Evolutionary conservation across 805 yeast species (phyloP), one percentile per base, ranked within the genome.

Genomic region (Starmerella bacillaris): DNA sequence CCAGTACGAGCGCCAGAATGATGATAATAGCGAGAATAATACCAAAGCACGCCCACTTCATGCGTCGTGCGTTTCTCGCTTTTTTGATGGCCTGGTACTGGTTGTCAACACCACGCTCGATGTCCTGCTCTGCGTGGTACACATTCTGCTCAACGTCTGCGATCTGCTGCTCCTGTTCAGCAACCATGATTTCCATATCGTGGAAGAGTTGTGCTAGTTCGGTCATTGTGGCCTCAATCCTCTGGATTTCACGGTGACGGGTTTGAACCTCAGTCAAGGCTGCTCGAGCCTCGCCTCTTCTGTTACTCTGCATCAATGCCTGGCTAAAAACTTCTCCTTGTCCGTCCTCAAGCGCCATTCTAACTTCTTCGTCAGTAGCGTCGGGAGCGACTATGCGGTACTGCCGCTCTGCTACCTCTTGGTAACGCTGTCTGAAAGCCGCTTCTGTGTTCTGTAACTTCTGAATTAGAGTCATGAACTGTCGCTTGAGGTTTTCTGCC

Each of bases 181-280:
- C 82, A 33, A 86, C 95, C 59, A 89, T 65, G 53, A 79, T 80
- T 60, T 89, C 95, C 89, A 89, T 80, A 56, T 89, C 96, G 51
- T 77, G 78, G 65, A 89, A 83, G 55, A 89, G 69, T 62, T 80
- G 93, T 29, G 92, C 79, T 59, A 89, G 70, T 59, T 89, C 98
- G 24, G 86, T 79, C 78, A 89, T 83, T 40, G 94, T 77, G 61
- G 78, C 74, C 60, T 86, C 95, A 59, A 89, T 75, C 62, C 82
- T 79, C 62, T 80, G 78, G 53, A 89, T 72, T 61, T 89, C 96
- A 55, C 78, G 75, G 63, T 89, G 96, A 63, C 98, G 76, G 35
- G 77, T 73, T 61, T 86, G 94, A 37, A 86, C 96, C 61, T 89
- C 96, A 51, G 82, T 78, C 48, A 89, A 67, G 2, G 92, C 96